phyloP scores from a whole-genome alignment of 306 rosid genomes.

The Prosopis cineraria region DNA sequence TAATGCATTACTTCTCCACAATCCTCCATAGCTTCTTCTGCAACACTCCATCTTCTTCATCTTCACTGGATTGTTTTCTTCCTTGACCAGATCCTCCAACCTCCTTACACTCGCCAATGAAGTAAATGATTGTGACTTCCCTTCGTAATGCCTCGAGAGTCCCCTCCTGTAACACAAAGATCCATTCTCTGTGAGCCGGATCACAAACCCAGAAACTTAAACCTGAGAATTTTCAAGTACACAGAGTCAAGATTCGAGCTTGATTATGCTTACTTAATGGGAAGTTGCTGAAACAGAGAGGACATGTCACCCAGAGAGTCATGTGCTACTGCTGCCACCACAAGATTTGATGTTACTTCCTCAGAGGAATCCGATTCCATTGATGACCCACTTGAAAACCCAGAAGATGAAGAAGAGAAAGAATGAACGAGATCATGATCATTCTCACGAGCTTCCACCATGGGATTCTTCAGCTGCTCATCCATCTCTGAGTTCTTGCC shows the following conservation, averaged over 20 bases:
- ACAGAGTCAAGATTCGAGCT: not conserved
- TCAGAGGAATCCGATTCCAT: slow-evolving; percentile 25
- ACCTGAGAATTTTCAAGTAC: not conserved
- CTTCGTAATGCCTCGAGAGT: slow-evolving; percentile 49
- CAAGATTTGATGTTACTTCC: slow-evolving; percentile 34
- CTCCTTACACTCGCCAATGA: slow-evolving; percentile 45
- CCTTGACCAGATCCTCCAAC: slow-evolving; percentile 46
- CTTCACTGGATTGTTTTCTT: slow-evolving; percentile 37
- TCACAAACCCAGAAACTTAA: not conserved
- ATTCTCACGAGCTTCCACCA: slow-evolving; percentile 21
- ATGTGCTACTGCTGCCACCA: not conserved
- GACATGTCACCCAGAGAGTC: slow-evolving; percentile 46
- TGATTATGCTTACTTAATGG: slow-evolving; percentile 39
- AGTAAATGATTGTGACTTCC: slow-evolving; percentile 47
- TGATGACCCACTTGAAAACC: slow-evolving; percentile 18
- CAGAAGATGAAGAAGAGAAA: slow-evolving; percentile 17
- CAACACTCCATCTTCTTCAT: slow-evolving; percentile 43
- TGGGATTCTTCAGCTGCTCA: slow-evolving; percentile 1
- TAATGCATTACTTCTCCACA: slow-evolving; percentile 4
- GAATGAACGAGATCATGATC: slow-evolving; percentile 29
- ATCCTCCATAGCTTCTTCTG: slow-evolving; percentile 36
- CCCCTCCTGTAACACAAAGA: slow-evolving; percentile 39
- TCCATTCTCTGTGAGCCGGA: not conserved
- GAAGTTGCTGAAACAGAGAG: slow-evolving; percentile 48
- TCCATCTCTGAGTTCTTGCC: slow-evolving; percentile 24